Percentiles rank a stretch among this genome's conserved stretches.
phyloP scores from a whole-genome alignment of 108 stramenopile genomes.

The Thalassiosira profunda region DNA sequence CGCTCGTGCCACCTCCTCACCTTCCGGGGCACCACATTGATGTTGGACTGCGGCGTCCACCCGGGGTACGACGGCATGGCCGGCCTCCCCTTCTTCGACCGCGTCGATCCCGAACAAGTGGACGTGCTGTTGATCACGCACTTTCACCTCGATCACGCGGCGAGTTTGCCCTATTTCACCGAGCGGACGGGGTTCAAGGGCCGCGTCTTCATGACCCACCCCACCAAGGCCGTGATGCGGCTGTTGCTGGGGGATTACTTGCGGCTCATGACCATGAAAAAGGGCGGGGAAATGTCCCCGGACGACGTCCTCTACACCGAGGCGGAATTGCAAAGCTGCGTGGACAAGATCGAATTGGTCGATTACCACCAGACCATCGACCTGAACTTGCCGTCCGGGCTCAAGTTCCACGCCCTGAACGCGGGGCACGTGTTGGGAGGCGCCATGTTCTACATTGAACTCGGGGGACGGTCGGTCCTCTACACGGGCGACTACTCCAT shows the following conservation, averaged over 20 bases:
- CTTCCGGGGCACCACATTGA: slow-evolving; percentile 92
- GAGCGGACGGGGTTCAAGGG: slow-evolving; percentile 97
- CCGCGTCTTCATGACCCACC: slow-evolving; percentile 97
- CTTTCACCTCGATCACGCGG: slow-evolving; percentile 99
- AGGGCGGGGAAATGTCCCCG: slow-evolving; percentile 45
- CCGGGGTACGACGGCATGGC: slow-evolving; percentile 97
- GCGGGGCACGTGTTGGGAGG: slow-evolving; percentile 99
- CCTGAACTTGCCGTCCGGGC: slow-evolving; percentile 67
- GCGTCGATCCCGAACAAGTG: slow-evolving; percentile 86
- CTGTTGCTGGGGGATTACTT: slow-evolving; percentile 95
- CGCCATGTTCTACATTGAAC: slow-evolving; percentile 97
- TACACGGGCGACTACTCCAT: slow-evolving; percentile 99
- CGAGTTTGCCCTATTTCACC: slow-evolving; percentile 96
- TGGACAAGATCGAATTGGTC: slow-evolving; percentile 95
- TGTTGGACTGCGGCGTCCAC: slow-evolving; percentile 99
- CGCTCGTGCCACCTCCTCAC: slow-evolving; percentile 97
- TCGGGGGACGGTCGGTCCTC: slow-evolving; percentile 93
- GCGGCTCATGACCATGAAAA: slow-evolving; percentile 79
- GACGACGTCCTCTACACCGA: slow-evolving; percentile 92
- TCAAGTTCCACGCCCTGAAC: slow-evolving; percentile 96
- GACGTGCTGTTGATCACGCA: slow-evolving; percentile 94
- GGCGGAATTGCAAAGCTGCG: slow-evolving; percentile 90
- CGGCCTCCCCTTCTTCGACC: slow-evolving; percentile 89
- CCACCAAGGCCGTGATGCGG: slow-evolving; percentile 97
- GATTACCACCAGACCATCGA: slow-evolving; percentile 96